Percentiles rank a stretch among this genome's conserved stretches.
Evolutionary conservation across 2,329 filamentous ascomycete species (phyloP).

Genomic region (Monascus ruber): DNA sequence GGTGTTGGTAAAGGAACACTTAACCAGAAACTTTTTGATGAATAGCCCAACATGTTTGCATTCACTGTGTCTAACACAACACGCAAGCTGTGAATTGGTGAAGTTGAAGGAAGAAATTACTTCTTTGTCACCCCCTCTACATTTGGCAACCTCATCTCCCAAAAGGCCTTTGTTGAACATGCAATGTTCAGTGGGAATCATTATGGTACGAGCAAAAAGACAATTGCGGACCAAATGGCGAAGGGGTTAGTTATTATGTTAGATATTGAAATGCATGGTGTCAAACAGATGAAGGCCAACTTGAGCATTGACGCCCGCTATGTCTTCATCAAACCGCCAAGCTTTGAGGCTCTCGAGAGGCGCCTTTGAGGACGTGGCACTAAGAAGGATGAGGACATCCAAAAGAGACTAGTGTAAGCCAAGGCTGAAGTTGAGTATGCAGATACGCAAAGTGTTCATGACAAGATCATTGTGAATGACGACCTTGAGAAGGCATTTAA

Average conservation of each 20-base stretch:
- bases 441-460: constrained; percentile 49
- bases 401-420: constrained; percentile 56
- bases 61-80: constrained; percentile 45
- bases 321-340: constrained; percentile 69
- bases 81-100: constrained; percentile 59
- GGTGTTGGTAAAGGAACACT: constrained; percentile 21
- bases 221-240: constrained; percentile 7
- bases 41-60: constrained; percentile 18
- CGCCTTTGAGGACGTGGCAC: constrained; percentile 59
- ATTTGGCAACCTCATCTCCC: constrained; percentile 52
- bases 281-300: constrained; percentile 70
- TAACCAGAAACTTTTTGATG: constrained; percentile 15
- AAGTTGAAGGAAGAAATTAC: constrained; percentile 63
- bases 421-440: constrained; percentile 58
- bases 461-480: constrained; percentile 52
- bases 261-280: constrained; percentile 84
- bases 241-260: constrained; percentile 54
- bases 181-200: constrained; percentile 68
- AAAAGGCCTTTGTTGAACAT: constrained; percentile 66
- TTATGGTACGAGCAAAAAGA: constrained; percentile 62
- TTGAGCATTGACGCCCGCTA: constrained; percentile 58
- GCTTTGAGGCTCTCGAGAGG: constrained; percentile 56
- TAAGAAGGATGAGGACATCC: constrained; percentile 56
- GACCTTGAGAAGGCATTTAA: constrained; percentile 41
- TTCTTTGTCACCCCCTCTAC: constrained; percentile 54